A percentile compares a stretch with the other conserved stretches of the same genome.
Evolutionary conservation across 1,284 basidiomycete genomes (phyloP).

Genomic region (Psilocybe mexicana): DNA sequence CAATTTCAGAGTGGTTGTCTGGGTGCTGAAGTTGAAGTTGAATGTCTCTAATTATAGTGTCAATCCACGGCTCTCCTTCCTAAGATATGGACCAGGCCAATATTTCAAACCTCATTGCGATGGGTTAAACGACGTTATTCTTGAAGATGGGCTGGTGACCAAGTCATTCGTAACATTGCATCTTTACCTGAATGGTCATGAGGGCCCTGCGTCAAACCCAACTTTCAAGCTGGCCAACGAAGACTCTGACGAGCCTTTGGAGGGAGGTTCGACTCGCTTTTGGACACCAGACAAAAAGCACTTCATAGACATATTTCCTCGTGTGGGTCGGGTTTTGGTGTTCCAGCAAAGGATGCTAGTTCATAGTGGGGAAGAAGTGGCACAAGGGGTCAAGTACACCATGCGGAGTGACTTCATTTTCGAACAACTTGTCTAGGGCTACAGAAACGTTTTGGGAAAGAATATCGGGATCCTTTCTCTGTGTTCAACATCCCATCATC

Average conservation of each 20-base stretch:
- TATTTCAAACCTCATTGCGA: constrained; percentile 44
- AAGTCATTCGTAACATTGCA: constrained; percentile 43
- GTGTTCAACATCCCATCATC: constrained; percentile 12
- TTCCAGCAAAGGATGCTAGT: constrained; percentile 44
- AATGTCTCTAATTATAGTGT: constrained; percentile 22
- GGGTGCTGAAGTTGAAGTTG: background rate
- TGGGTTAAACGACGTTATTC: constrained; percentile 30
- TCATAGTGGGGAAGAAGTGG: constrained; percentile 41
- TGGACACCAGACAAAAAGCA: constrained; percentile 39
- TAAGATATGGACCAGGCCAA: constrained; percentile 42
- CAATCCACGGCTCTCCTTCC: constrained; percentile 39
- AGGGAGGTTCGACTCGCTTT: constrained; percentile 39
- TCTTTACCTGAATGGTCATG: constrained; percentile 37
- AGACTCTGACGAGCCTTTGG: constrained; percentile 18
- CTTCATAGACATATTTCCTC: constrained; percentile 37
- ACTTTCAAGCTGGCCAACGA: constrained; percentile 7
- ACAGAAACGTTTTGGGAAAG: background rate
- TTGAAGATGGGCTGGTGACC: constrained; percentile 19
- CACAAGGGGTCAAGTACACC: constrained; percentile 37
- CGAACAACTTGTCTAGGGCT: constrained; percentile 19
- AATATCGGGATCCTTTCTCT: background rate
- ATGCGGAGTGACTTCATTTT: constrained; percentile 41
- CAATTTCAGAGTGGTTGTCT: background rate
- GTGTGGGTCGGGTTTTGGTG: constrained; percentile 37
- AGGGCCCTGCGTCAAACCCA: background rate